Evolutionary conservation across 768 basidiomycete species (phyloP).

Genomic region (Leccinum uliginosum): DNA sequence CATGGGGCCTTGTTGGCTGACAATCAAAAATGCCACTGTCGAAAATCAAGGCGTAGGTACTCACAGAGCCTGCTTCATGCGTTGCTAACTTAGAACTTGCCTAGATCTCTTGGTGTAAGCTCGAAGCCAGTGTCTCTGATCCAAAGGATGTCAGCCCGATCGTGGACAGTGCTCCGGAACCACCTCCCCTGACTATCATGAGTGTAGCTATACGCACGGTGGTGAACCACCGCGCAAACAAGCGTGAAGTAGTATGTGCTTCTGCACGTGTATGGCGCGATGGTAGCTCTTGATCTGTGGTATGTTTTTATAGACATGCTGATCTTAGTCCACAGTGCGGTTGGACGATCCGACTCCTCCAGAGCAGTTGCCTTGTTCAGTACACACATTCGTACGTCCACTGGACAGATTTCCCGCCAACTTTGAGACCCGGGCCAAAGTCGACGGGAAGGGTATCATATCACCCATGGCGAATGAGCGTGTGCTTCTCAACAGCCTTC

Average conservation of each 20-base stretch:
- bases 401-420: constrained; percentile 81
- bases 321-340: constrained; percentile 47
- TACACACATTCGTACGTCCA: constrained; percentile 87
- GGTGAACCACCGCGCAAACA: constrained; percentile 91
- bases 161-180: constrained; percentile 67
- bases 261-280: constrained; percentile 82
- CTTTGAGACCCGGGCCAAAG: constrained; percentile 69
- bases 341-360: constrained; percentile 92
- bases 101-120: constrained; percentile 97
- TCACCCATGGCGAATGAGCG: constrained; percentile 77
- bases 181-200: constrained; percentile 87
- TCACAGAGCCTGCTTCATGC: not conserved
- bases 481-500: constrained; percentile 75
- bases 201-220: constrained; percentile 85
- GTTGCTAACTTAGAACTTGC: not conserved
- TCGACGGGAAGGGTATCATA: constrained; percentile 64
- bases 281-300: constrained; percentile 34
- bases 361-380: constrained; percentile 74
- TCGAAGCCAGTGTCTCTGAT: constrained; percentile 78
- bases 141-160: constrained; percentile 90
- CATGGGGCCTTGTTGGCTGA: constrained; percentile 98
- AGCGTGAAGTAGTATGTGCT: constrained; percentile 86
- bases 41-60: constrained; percentile 73
- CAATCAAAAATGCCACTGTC: constrained; percentile 70
- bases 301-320: not conserved